These are phyloP conservation scores for Phytophthora kernoviae DNA, from an alignment of 352 stramenopile genomes.

Conservation along the genomic window DNA sequence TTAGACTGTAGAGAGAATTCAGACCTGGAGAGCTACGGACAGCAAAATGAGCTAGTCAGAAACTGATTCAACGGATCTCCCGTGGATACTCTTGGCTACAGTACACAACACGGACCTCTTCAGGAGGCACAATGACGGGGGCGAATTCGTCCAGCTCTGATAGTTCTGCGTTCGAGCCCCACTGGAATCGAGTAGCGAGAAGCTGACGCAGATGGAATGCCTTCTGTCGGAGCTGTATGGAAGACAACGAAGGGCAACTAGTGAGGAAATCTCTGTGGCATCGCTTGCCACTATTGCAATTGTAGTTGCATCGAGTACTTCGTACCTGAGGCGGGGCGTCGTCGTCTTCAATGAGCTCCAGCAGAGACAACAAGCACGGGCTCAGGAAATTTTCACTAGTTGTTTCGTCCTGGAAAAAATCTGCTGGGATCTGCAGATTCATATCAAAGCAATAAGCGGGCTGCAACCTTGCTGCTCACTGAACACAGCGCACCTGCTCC, in stretches of 20 bases:
- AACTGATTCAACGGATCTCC: slow-evolving; percentile 15
- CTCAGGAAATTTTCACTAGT: slow-evolving; percentile 71
- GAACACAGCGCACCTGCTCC: slow-evolving; percentile 43
- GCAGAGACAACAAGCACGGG: slow-evolving; percentile 59
- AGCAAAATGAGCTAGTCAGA: slow-evolving; percentile 17
- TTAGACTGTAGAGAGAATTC: background rate
- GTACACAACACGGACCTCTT: slow-evolving; percentile 36
- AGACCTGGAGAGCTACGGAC: slow-evolving; percentile 17
- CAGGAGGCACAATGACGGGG: slow-evolving; percentile 43
- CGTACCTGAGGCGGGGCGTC: slow-evolving; percentile 42
- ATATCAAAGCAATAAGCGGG: background rate
- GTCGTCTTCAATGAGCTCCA: slow-evolving; percentile 65
- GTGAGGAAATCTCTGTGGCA: background rate
- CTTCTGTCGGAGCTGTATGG: slow-evolving; percentile 39
- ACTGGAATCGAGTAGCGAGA: slow-evolving; percentile 45
- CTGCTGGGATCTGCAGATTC: slow-evolving; percentile 48
- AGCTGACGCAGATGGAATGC: slow-evolving; percentile 38
- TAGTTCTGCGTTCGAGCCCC: slow-evolving; percentile 22
- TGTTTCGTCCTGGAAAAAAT: slow-evolving; percentile 76
- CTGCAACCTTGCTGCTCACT: too few species aligned
- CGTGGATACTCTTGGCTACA: background rate
- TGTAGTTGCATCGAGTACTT: background rate
- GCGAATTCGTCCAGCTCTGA: slow-evolving; percentile 49
- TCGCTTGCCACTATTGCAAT: too few species aligned
- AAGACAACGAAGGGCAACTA: slow-evolving; percentile 15